Base-by-base conservation (phyloP, 106 monocot species). In the Dendrobium catenatum region DNA sequence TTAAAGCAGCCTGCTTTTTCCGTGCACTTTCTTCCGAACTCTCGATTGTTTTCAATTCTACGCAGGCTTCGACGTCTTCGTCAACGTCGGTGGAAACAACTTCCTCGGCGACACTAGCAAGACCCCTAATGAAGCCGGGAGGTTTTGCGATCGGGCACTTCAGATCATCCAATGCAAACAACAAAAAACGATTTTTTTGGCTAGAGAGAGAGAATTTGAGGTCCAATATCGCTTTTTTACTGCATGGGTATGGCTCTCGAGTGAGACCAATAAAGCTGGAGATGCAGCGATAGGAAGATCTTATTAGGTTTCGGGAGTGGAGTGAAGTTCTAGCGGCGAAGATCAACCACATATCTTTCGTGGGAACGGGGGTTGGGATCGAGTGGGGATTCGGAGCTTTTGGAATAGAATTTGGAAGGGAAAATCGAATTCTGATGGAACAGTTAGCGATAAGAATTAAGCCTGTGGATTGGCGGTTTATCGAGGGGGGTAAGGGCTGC, bases 61-160 rank as follows among this genome's bases (percentile, higher is more conserved):
- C 16, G 51, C 22, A 17, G 49, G 11, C 76, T 26, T 76, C 76
- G 26, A 26, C 76, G 10, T 76, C 46, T 76, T 76, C 76, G 27
- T 76, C 76, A 7, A 76, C 20, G 49, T 76, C 76, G 13, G 76
- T 76, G 48, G 76, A 76, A 49, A 42, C 76, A 49, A 76, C 18
- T 49, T 76, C 76, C 76, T n/a, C 76, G 0, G 76, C 76, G 48
- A 49, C 46, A 49, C 46, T 49, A 51, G 76, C 20, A 42, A 76
- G 3, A 4, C 76, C 49, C 47, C 76, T 76, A 51, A 47, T 76
- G 42, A 42, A 74, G 33, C 74, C 42, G 6, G 42, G 33, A 74
- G 5, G 7, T 43, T 43, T 74, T 74, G 10, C 1, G 1, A 6
- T 74, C 19, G 70, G 37, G 33, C 20, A 2, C 19, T 43, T 41